Evolutionary conservation across 139 green algal genomes (phyloP), one percentile per base, ranked within the genome.

Genomic region (Haematococcus lacustris): DNA sequence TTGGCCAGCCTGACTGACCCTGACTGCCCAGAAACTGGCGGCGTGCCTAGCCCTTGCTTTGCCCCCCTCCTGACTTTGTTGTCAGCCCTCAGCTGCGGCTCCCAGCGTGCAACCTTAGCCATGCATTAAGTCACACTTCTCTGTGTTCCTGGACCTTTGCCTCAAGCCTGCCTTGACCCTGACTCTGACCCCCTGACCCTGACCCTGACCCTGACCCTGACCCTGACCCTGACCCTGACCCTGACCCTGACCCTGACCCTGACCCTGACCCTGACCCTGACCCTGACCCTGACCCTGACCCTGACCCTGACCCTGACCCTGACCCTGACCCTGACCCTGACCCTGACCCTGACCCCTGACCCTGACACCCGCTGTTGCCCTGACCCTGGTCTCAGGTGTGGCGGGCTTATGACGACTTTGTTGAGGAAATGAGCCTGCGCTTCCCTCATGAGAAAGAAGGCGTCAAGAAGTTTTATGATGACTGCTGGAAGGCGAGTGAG

Each of bases 381-480:
- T 7, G 17, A 64, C 57, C 5, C 9, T 37, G 25, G 7, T 28
- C 13, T 6, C 67, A 72, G 67, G 93, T 96, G 62, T 97, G 88
- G 88, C 83, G 87, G 17, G 70, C 89, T 38, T 98, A 98, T 78
- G 89, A 97, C 32, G 80, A 91, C 28, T 98, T 98, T 76, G 74
- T 98, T 0, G 75, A 62, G 0, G 94, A 98, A 80, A 87, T 98
- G 59, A 75, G 68, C 2, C 28, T 68, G 5, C 70, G 68, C 32
- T 98, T 98, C 76, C 94, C 94, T 0, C 87, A 97, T 39, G 94
- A 98, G 71, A 51, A 50, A 7, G 73, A 82, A 25, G 93, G 93
- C 75, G 97, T 98, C 77, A 73, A 75, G 23, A 79, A 76, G 40
- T 97, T 98, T 74, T 98, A 98, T 76, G 93, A 83, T 62, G 93